Base-by-base conservation (phyloP, 2,329 filamentous ascomycete species). In the Trichoderma sp. region DNA sequence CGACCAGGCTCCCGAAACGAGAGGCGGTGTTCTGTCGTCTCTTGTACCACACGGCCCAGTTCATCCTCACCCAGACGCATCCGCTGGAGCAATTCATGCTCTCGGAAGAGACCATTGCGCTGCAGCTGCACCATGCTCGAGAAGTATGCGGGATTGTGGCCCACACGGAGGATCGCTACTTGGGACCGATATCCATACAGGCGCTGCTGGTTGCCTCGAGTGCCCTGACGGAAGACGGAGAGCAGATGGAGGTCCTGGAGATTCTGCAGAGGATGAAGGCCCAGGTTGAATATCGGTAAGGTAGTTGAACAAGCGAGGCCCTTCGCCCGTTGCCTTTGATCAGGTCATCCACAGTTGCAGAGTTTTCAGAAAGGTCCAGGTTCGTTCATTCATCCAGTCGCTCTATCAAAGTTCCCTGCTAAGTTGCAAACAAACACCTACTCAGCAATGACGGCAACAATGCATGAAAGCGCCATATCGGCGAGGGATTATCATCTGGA, bases 71-170 rank as follows among this genome's bases (percentile, higher is more conserved):
- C 3, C 91, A 94, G 70, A 88, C 88, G 24, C 90, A 97, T 74
- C 93, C 93, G 0, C 75, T 90, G 59, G 82, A 88, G 44, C 80
- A 85, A 12, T 79, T 83, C 7, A 82, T 86, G 44, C 80, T 81
- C 19, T 82, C 83, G 2, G 80, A 86, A 4, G 89, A 92, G 66
- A 91, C 94, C 85, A 85, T 84, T 54, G 81, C 84, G 5, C 83
- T 90, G 72, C 88, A 90, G 70, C 81, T 89, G 56, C 85, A 87
- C 67, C 92, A 97, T 73, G 90, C 92, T 0, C 89, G 90, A 69
- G 89, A 93, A 74, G 89, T 96, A 26, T 97, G 93, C 73, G 94
- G 94, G 15, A 96, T 98, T 67, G 88, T 91, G 26, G 91, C 92
- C 2, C 92, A 96, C 73, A 88, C 90, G 59, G 91, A 93, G 71